These are phyloP conservation scores for peach (Prunus persica) DNA, from an alignment of 306 rosid genomes.

Conservation along the genomic window Prunus_persica_NCBIv2 NC_034010.1:6692501-6693000, in stretches of 20 bases:
- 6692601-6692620: background rate
- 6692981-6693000: slow-evolving; percentile 83
- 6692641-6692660: background rate
- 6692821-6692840: background rate
- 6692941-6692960: slow-evolving; percentile 18
- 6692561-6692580: background rate
- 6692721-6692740: slow-evolving; percentile 13
- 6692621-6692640: background rate
- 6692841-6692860: background rate
- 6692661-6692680: background rate
- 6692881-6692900: background rate
- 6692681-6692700: background rate
- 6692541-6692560: background rate
- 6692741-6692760: slow-evolving; percentile 6
- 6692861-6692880: background rate
- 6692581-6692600: background rate
- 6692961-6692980: slow-evolving; percentile 84
- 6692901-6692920: background rate
- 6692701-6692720: background rate
- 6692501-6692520: background rate
- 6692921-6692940: slow-evolving; percentile 1
- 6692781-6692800: background rate
- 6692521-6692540: background rate
- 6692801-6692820: no score
- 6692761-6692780: background rate